Percentiles rank a stretch among this genome's conserved stretches.
Conservation (phyloP, 805 yeast species). For the Metschnikowia kofuensis region DNA sequence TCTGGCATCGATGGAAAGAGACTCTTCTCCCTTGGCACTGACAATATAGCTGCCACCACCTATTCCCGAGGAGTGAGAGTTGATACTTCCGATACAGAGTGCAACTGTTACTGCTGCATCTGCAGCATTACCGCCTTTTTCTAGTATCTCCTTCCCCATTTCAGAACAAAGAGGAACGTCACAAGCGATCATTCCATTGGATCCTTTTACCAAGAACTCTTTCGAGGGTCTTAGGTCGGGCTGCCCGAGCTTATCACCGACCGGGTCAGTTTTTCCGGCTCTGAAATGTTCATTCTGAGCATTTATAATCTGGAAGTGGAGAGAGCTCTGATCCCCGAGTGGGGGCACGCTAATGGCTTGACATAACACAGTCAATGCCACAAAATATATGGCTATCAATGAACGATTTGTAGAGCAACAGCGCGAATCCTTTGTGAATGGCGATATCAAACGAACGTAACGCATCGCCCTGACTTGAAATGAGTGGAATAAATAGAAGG, state of each 20-base stretch:
- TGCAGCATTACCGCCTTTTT: constrained; percentile 75
- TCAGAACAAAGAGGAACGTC: constrained; percentile 64
- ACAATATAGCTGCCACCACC: constrained; percentile 89
- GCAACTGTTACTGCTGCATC: constrained; percentile 91
- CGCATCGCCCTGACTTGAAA: too few relatives aligned
- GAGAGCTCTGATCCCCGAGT: neutral
- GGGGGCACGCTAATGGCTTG: constrained; percentile 5
- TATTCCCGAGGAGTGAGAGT: constrained; percentile 82
- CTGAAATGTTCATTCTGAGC: neutral
- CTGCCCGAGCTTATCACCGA: constrained; percentile 20
- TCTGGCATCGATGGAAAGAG: constrained; percentile 75
- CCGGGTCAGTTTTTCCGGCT: constrained; percentile 11
- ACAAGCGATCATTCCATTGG: constrained; percentile 61
- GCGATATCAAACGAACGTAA: too few relatives aligned
- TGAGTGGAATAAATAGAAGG: too few relatives aligned
- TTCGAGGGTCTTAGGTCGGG: constrained; percentile 45
- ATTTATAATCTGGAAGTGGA: constrained; percentile 1
- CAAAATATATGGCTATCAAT: constrained; percentile 1
- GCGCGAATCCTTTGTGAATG: too few relatives aligned
- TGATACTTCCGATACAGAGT: constrained; percentile 80
- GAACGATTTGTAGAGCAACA: too few relatives aligned
- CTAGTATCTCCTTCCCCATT: constrained; percentile 56
- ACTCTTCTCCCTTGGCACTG: constrained; percentile 32
- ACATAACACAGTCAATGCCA: constrained; percentile 1
- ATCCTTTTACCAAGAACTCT: constrained; percentile 38